Evolutionary conservation across 345 rosid genomes (phyloP), one percentile per base, ranked within the genome.

Genomic region (Trapa bicornis): DNA sequence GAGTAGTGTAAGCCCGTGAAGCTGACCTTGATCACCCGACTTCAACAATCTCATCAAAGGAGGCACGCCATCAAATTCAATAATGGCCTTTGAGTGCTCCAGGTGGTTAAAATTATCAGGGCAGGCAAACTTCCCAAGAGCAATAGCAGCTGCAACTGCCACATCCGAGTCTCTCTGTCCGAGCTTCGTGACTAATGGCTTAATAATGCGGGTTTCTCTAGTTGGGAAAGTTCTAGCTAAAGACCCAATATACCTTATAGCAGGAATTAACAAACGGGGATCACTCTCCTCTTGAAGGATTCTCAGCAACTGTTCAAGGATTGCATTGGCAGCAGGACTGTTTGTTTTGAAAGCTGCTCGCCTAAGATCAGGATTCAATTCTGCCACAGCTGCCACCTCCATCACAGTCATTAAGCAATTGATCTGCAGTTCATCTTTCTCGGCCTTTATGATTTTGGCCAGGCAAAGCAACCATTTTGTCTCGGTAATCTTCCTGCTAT

Each of bases 191-290:
- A 86, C 85, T 38, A 86, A 66, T 60, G 85, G 84, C 36, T 70
- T 67, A 43, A 86, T 76, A 65, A 82, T 73, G 68, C 85, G 72
- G 6, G 75, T 77, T 70, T 84, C 91, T 72, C 73, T 79, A 0
- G 88, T 86, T 22, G 91, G 80, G 67, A 86, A 86, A 54, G 86
- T 84, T 65, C 85, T 72, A 15, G 91, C 88, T 67, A 86, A 66
- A 62, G 77, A 84, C 32, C 91, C 88, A 53, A 82, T 80, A 39
- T 88, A 76, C 65, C 63, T 71, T 50, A 84, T 75, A 17, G 85
- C 82, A 32, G 84, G 79, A 65, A 84, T 71, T 47, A 75, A 77
- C 61, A 82, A 69, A 4, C 2, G 41, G 1, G 77, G 71, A 79
- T 70, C 65, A 12, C 15, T 73, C 71, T 79, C 83, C 67, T 79